Percentiles rank a stretch among this genome's conserved stretches.
These are phyloP conservation scores for Mycena indigotica DNA, from an alignment of 768 basidiomycete species.

Conservation along the genomic window DNA sequence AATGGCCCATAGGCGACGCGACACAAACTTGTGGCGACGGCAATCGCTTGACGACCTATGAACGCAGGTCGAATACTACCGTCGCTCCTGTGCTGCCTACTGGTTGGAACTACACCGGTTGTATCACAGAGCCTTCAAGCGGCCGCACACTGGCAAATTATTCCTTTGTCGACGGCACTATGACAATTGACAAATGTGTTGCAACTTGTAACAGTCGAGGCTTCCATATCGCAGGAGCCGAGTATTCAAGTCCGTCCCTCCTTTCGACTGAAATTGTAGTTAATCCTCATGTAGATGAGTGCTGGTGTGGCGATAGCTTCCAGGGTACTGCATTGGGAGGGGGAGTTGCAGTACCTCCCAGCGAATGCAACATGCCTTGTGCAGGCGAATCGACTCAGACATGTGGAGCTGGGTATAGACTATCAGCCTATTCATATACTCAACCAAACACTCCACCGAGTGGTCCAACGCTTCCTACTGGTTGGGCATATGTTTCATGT, in stretches of 20 bases:
- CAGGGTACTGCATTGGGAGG: constrained; percentile 7
- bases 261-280: background rate
- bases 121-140: constrained; percentile 6
- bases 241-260: constrained; percentile 2
- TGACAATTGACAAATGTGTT: constrained; percentile 18
- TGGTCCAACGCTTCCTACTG: constrained; percentile 5
- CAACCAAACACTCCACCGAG: constrained; percentile 1
- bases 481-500: constrained; percentile 11
- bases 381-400: constrained; percentile 16
- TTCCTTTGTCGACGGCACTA: constrained; percentile 8
- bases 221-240: constrained; percentile 13
- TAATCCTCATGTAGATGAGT: constrained; percentile 1
- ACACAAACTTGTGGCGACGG: constrained; percentile 14
- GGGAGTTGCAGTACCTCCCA: background rate
- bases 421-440: constrained; percentile 1
- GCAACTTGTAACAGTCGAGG: constrained; percentile 11
- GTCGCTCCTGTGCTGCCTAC: constrained; percentile 13
- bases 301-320: constrained; percentile 14
- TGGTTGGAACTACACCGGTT: constrained; percentile 17
- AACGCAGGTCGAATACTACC: constrained; percentile 2
- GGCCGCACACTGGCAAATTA: constrained; percentile 16
- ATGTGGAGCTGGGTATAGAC: constrained; percentile 5
- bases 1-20: constrained; percentile 4
- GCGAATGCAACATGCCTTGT: constrained; percentile 9
- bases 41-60: constrained; percentile 5